Evolutionary conservation across 306 rosid genomes (phyloP).

Genomic region (Cicer chorassanicum): DNA sequence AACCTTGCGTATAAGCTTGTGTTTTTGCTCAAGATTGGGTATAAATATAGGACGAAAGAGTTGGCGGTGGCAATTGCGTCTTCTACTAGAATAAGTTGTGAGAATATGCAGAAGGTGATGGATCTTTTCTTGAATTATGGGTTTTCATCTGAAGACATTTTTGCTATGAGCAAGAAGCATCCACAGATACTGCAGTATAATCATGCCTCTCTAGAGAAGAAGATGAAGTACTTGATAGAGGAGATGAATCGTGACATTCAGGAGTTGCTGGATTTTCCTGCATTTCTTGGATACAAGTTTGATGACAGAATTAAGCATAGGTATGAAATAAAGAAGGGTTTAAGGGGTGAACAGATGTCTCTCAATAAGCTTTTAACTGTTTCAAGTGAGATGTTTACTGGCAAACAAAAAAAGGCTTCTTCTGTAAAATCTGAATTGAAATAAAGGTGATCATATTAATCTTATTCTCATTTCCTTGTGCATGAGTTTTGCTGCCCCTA

Average conservation of each 20-base stretch:
- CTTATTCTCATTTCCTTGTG: slow-evolving; percentile 25
- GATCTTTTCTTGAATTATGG: slow-evolving; percentile 66
- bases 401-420: slow-evolving; percentile 43
- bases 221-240: slow-evolving; percentile 72
- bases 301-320: slow-evolving; percentile 80
- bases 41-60: slow-evolving; percentile 63
- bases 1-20: slow-evolving; percentile 67
- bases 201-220: slow-evolving; percentile 61
- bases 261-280: slow-evolving; percentile 75
- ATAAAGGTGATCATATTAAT: slow-evolving; percentile 35
- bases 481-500: slow-evolving; percentile 34
- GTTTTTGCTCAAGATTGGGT: slow-evolving; percentile 77
- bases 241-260: slow-evolving; percentile 73
- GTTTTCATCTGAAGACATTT: slow-evolving; percentile 61
- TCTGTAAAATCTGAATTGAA: slow-evolving; percentile 38
- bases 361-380: slow-evolving; percentile 70
- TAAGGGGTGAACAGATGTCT: slow-evolving; percentile 60
- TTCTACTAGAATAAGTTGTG: slow-evolving; percentile 68
- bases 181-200: slow-evolving; percentile 81
- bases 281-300: slow-evolving; percentile 78
- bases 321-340: slow-evolving; percentile 60
- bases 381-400: slow-evolving; percentile 56
- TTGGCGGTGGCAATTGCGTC: slow-evolving; percentile 66
- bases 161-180: slow-evolving; percentile 78
- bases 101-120: slow-evolving; percentile 74